These are phyloP conservation scores for Macrotyloma uniflorum DNA, from an alignment of 306 rosid species.

Conservation along the genomic window DNA sequence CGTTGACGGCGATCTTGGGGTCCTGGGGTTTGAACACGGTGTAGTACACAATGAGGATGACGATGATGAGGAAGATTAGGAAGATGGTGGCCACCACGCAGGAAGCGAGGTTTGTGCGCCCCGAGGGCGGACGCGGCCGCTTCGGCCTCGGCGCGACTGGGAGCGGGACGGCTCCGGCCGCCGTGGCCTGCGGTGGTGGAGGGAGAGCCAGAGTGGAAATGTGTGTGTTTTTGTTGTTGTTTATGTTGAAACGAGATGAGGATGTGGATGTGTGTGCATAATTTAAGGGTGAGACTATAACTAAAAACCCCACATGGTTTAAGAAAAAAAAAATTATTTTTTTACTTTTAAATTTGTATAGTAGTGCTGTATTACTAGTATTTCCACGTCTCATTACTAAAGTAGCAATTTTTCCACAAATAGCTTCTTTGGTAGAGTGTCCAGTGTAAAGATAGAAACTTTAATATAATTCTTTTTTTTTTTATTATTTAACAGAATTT, in stretches of 20 bases:
- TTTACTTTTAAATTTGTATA: background rate
- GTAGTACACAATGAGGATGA: slow-evolving; percentile 76
- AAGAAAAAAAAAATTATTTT: background rate
- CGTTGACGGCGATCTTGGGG: slow-evolving; percentile 74
- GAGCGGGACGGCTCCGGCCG: slow-evolving; percentile 8
- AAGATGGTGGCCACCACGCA: slow-evolving; percentile 88
- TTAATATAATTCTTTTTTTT: too few relatives aligned
- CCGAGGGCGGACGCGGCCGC: slow-evolving; percentile 72
- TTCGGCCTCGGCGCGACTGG: slow-evolving; percentile 5
- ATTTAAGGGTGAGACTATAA: background rate
- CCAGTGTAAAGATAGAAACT: too few relatives aligned
- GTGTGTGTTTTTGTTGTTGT: background rate
- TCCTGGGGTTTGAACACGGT: slow-evolving; percentile 87
- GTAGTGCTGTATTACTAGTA: too few relatives aligned
- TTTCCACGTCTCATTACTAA: too few relatives aligned
- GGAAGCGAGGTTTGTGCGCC: slow-evolving; percentile 89
- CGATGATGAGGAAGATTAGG: slow-evolving; percentile 71
- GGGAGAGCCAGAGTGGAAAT: slow-evolving; percentile 19
- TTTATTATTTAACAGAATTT: too few relatives aligned
- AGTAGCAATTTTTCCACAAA: too few relatives aligned
- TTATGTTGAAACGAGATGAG: background rate
- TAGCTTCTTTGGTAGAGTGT: too few relatives aligned
- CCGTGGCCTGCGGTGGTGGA: slow-evolving; percentile 33
- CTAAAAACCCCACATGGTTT: slow-evolving; percentile 31
- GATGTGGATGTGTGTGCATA: background rate